Percentiles rank a stretch among this genome's conserved stretches.
phyloP scores from a whole-genome alignment of 2,329 filamentous ascomycete genomes.

The Phialophora macrospora region DNA sequence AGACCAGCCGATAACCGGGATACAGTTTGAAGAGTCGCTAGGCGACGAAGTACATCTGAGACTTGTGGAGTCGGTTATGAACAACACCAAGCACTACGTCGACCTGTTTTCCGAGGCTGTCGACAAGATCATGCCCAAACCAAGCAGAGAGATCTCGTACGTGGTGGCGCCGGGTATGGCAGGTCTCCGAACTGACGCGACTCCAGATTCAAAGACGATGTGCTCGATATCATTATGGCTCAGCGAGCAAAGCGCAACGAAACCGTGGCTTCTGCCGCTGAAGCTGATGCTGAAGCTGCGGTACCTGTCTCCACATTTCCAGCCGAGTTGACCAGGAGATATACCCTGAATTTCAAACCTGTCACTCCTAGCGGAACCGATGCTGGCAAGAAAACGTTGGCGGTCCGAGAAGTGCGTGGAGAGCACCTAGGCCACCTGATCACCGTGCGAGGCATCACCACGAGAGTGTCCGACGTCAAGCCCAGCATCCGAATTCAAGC shows the following conservation, averaged over 20 bases:
- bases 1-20: conserved; percentile 2
- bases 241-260: conserved; percentile 87
- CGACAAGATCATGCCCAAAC: conserved; percentile 81
- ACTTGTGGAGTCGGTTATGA: conserved; percentile 78
- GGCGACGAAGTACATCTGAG: conserved; percentile 71
- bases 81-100: conserved; percentile 93
- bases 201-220: conserved; percentile 89
- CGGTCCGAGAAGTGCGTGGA: conserved; percentile 90
- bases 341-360: conserved; percentile 96
- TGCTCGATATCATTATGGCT: conserved; percentile 94
- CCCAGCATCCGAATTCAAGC: conserved; percentile 96
- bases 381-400: conserved; percentile 70
- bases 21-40: conserved; percentile 74
- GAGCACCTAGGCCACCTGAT: conserved; percentile 93
- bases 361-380: conserved; percentile 73
- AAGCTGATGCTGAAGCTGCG: conserved; percentile 67
- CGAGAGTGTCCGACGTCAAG: conserved; percentile 96
- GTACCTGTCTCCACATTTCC: conserved; percentile 80
- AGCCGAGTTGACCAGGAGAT: conserved; percentile 86
- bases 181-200: conserved; percentile 3
- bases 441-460: conserved; percentile 91
- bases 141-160: conserved; percentile 76
- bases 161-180: conserved; percentile 12
- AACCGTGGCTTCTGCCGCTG: conserved; percentile 69
- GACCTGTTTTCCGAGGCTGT: conserved; percentile 88